Evolutionary conservation across 2,329 filamentous ascomycete genomes (phyloP), one percentile per base, ranked within the genome.

Genomic region (Coniochaeta pulveracea): DNA sequence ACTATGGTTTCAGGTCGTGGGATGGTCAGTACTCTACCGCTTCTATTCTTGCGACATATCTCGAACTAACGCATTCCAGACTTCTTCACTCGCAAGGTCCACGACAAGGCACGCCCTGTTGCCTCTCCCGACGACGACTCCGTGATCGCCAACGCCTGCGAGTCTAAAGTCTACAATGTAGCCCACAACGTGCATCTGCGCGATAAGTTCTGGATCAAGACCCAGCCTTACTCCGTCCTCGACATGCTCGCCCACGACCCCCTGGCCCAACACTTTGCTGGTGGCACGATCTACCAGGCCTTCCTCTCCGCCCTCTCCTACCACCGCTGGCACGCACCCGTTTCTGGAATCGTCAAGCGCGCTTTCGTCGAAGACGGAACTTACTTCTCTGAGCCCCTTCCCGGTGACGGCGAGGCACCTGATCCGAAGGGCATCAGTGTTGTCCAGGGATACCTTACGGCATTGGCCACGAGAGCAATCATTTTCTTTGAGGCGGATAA

Each of bases 401-500:
- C 52, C 24, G 52, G 62, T 26, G 54, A 47, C 11, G 28, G 40
- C 2, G 45, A 37, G 7, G 45, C 43, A n/a, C 30, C 37, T 40
- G 54, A 65, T 34, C 28, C 40, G 2, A 49, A 45, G 4, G 67
- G 66, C 4, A 57, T 71, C 14, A 55, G 52, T 3, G 56, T 60
- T 0, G 70, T 68, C 0, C 78, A 85, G 52, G 75, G 72, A 1
- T 86, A 84, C 40, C 54, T 85, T 22, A 72, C 75, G 0, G 63
- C 69, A 0, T 57, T 80, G n/a, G 80, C 81, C 0, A 79, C 81
- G 3, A 62, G 82, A 5, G 79, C 73, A 0, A 52, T 86, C 27
- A 74, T 86, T 40, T 72, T 81, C 47, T 72, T 85, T 37, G 66
- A 85, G 49, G 77, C 80, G 0, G 78, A 83, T 41, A 77, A 82